Evolutionary conservation across 2,329 filamentous ascomycete genomes (phyloP), one percentile per base, ranked within the genome.

Genomic region (Penicillium psychrosexuale): DNA sequence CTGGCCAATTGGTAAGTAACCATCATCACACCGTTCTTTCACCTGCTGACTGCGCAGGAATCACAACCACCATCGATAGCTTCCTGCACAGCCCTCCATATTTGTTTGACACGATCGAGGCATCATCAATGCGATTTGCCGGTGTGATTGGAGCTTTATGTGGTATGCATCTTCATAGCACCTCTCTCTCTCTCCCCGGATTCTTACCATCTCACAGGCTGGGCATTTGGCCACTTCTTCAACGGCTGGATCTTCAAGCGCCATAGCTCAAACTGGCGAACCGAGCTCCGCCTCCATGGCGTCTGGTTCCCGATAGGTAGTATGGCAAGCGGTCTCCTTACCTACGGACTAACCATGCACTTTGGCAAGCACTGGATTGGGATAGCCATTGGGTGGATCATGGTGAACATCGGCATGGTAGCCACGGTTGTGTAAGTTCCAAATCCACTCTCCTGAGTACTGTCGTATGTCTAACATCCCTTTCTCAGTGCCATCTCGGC

Each of bases 71-170:
- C 1, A 61, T 74, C 30, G 69, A 70, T 33, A 57, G 61, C 3
- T 72, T 74, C 49, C 52, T 74, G 33, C 69, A 65, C 42, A 61
- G 63, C 28, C 69, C 65, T 3, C 71, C 72, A 1, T 74, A 73
- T 52, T 59, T 69, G 8, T 73, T 74, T 48, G 45, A 69, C 42
- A 66, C 69, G 1, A 60, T 73, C 28, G 51, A 68, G 33, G 71
- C 70, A n/a, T 68, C 72, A 12, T 73, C 72, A 2, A 65, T 74
- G 61, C 66, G 69, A 12, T 74, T 72, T 58, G 69, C 72, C 2
- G 68, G 69, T 17, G 66, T 72, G 6, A 67, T 73, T 40, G 72
- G 72, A 9, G 69, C 65, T 13, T 50, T 71, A 3, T 58, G 62
- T 36, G 68, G 68, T 70, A 62, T 27, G 58, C 44, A 30, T 31